Evolutionary conservation across 2,329 filamentous ascomycete genomes (phyloP), one percentile per base, ranked within the genome.

Genomic region (Xylariaceae sp.): DNA sequence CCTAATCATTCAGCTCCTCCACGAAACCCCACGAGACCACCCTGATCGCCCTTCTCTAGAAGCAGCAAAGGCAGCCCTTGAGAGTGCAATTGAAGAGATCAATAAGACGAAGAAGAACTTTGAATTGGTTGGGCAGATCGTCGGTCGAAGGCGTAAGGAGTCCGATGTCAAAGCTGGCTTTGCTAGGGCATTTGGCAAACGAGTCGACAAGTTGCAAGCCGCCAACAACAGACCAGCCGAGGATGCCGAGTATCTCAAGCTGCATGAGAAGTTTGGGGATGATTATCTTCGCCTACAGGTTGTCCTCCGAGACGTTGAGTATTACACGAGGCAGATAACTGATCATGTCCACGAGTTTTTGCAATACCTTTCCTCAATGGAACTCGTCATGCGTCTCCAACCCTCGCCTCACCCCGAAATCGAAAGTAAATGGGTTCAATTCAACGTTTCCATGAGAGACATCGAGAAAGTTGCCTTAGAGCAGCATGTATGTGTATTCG

Each of bases 61-160:
- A 49, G 67, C 70, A 3, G 79, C 81, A 35, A 79, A 79, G 59
- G 73, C 73, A 1, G 70, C 73, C 3, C 68, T 86, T 9, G 83
- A 87, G 60, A 80, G 79, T 39, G 87, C 91, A 7, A 83, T 89
- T 27, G 81, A 88, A 51, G 88, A 92, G 58, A 97, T 97, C 70
- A 96, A 99, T 73, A 91, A 95, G 68, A 86, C 91, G 52, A 97
- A 96, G 75, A 95, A 92, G 73, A 91, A 95, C 51, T 91, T 92
- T 56, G 90, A 96, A 70, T 82, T 95, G 46, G 89, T 97, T 29
- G 91, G 90, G 3, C 88, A 95, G 71, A 91, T 95, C 54, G 89
- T 96, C 32, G 79, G 86, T 54, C 80, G 89, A 54, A 92, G 92
- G 69, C 84, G 88, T 61, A 95, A 95, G 67, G 89, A 96, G 62